Percentiles rank a stretch among this genome's conserved stretches.
Conservation (phyloP, 2,329 filamentous ascomycete species). For the Phaeosphaeriaceae sp. region DNA sequence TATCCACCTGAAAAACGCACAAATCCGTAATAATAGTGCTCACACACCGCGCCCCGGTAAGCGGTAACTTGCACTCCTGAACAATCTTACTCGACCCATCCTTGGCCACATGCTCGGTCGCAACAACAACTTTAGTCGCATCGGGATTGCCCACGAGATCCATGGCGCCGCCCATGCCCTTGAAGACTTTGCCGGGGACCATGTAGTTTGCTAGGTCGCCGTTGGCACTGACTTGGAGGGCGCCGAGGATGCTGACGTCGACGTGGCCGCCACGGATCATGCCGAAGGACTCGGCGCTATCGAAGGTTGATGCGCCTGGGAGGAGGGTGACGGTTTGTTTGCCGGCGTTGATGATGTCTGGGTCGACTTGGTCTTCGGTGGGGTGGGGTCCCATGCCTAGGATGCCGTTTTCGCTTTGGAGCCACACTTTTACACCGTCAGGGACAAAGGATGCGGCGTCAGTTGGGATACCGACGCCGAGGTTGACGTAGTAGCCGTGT, state of each 20-base stretch:
- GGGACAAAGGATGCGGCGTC: slow-evolving; percentile 80
- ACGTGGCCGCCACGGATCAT: slow-evolving; percentile 90
- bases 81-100: slow-evolving; percentile 91
- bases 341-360: slow-evolving; percentile 89
- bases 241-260: slow-evolving; percentile 85
- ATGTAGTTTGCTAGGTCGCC: slow-evolving; percentile 93
- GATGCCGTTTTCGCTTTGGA: slow-evolving; percentile 63
- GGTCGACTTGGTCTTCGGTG: slow-evolving; percentile 72
- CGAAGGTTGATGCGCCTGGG: slow-evolving; percentile 80
- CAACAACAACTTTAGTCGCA: slow-evolving; percentile 85
- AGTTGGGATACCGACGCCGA: slow-evolving; percentile 94
- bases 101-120: slow-evolving; percentile 94
- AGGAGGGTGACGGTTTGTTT: slow-evolving; percentile 91
- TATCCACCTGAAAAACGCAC: slow-evolving; percentile 68
- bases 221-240: slow-evolving; percentile 82
- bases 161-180: slow-evolving; percentile 92
- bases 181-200: slow-evolving; percentile 83
- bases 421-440: slow-evolving; percentile 60
- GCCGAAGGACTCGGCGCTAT: slow-evolving; percentile 86
- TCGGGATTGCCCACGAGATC: slow-evolving; percentile 85
- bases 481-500: slow-evolving; percentile 92
- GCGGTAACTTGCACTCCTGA: slow-evolving; percentile 61
- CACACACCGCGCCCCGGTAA: slow-evolving; percentile 47
- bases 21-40: slow-evolving; percentile 50
- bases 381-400: slow-evolving; percentile 55